Evolutionary conservation across 257 asterid species (phyloP).

Genomic region (Solanum stenotomum): DNA sequence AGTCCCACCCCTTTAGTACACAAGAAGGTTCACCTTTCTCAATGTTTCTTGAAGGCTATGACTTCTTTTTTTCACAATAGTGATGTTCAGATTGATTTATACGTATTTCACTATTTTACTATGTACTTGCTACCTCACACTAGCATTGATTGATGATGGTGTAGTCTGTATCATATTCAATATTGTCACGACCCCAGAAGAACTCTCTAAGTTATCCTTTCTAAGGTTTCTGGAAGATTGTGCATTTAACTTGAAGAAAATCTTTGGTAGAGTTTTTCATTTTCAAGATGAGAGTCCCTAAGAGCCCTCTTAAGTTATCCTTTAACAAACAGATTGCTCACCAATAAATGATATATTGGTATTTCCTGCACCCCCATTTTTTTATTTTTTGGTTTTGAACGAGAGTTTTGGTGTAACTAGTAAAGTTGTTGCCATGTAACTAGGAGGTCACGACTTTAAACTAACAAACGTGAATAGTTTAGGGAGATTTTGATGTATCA

Average conservation of each 20-base stretch:
- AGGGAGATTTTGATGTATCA: neutral
- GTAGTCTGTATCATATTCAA: neutral
- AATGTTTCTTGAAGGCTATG: neutral
- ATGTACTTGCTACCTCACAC: neutral
- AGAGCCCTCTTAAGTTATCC: neutral
- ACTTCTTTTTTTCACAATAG: neutral
- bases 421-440: neutral
- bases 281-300: neutral
- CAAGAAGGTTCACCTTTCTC: neutral
- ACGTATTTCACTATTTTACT: neutral
- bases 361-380: neutral
- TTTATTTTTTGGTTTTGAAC: neutral
- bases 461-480: neutral
- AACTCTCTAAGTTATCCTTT: neutral
- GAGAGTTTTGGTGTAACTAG: neutral
- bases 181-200: neutral
- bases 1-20: neutral
- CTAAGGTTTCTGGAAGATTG: neutral
- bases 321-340: neutral
- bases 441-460: neutral
- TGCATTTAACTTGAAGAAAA: neutral
- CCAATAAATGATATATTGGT: neutral
- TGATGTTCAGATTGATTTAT: neutral
- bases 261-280: neutral
- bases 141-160: neutral